Evolutionary conservation across 169 alveolate genomes (phyloP).

Genomic region (Besnoitia besnoiti): DNA sequence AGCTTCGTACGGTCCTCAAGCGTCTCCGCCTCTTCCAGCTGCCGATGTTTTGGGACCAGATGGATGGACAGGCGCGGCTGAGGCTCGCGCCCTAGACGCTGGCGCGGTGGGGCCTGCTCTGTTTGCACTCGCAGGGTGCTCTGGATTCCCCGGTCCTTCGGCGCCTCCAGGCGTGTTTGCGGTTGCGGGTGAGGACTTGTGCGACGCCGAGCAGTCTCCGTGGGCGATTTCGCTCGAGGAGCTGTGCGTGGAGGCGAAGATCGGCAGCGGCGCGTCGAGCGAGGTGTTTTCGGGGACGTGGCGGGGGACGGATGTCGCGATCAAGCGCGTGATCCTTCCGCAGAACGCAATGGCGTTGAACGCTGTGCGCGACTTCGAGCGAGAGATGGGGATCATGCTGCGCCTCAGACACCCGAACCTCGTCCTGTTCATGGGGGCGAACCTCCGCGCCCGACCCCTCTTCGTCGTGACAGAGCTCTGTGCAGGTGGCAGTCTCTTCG

Average conservation of each 20-base stretch:
- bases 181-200: too few species aligned
- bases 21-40: too few species aligned
- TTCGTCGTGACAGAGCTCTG: conserved; percentile 88
- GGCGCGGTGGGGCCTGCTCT: too few species aligned
- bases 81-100: too few species aligned
- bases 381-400: conserved; percentile 73
- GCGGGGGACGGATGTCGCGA: conserved; percentile 73
- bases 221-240: conserved; percentile 12
- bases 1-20: too few species aligned
- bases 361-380: not conserved
- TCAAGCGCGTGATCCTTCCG: conserved; percentile 41
- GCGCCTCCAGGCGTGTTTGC: too few species aligned
- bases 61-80: too few species aligned
- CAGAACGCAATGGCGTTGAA: not conserved
- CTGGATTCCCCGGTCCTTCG: too few species aligned
- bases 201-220: too few species aligned
- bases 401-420: conserved; percentile 87
- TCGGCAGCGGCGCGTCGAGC: conserved; percentile 71
- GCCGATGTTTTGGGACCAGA: too few species aligned
- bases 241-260: not conserved
- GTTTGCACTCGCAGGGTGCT: too few species aligned
- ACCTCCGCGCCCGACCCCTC: conserved; percentile 50
- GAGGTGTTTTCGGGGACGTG: conserved; percentile 65
- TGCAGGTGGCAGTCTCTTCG: conserved; percentile 85
- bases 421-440: conserved; percentile 69